phyloP scores from a whole-genome alignment of 2,329 filamentous ascomycete genomes.

The Pleoardoris graminearum region DNA sequence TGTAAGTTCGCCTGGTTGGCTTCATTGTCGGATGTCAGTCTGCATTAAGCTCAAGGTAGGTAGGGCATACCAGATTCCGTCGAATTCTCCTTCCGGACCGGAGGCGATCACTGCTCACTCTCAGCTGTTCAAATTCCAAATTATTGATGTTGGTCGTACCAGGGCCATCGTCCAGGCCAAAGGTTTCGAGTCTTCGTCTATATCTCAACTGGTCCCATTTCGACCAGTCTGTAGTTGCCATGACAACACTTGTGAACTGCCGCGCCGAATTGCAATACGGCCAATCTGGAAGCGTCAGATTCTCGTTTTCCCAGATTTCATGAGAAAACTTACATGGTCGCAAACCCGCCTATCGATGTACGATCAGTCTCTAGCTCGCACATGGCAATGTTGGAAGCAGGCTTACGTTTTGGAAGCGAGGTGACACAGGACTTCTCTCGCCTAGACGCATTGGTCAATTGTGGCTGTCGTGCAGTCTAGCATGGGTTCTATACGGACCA shows the following conservation, averaged over 20 bases:
- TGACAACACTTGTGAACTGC: constrained; percentile 67
- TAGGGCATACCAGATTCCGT: constrained; percentile 73
- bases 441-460: constrained; percentile 44
- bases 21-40: constrained; percentile 13
- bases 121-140: constrained; percentile 9
- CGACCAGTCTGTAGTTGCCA: constrained; percentile 56
- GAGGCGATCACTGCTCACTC: constrained; percentile 58
- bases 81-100: constrained; percentile 70
- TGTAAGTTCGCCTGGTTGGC: constrained; percentile 55
- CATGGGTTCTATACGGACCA: constrained; percentile 28
- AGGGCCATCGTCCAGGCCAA: constrained; percentile 67
- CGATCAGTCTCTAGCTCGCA: constrained; percentile 9
- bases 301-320: background rate
- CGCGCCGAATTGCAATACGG: constrained; percentile 83
- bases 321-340: constrained; percentile 32
- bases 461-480: background rate
- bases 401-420: constrained; percentile 81
- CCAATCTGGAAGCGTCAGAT: constrained; percentile 62
- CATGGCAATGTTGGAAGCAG: background rate
- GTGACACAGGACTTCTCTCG: constrained; percentile 79
- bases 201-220: constrained; percentile 64
- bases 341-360: constrained; percentile 32
- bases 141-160: constrained; percentile 16
- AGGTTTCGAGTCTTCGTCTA: constrained; percentile 78
- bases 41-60: background rate